These are phyloP conservation scores for Phytophthora boehmeriae DNA, from an alignment of 352 stramenopile genomes.

Conservation along the genomic window DNA sequence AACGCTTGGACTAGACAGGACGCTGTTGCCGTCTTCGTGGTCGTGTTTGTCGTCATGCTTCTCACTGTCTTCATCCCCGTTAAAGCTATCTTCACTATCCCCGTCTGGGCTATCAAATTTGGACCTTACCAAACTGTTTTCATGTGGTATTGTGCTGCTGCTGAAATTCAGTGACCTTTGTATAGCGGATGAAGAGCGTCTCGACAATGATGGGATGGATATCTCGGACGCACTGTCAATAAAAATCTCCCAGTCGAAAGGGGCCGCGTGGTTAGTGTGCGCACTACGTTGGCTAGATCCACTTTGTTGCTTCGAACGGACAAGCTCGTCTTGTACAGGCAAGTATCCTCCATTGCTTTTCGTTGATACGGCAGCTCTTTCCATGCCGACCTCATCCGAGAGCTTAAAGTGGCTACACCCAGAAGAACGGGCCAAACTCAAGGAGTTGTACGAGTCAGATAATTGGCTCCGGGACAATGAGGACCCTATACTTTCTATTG, in stretches of 20 bases:
- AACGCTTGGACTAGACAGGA: slow-evolving; percentile 1
- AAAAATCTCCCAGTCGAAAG: slow-evolving; percentile 72
- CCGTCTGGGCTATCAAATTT: slow-evolving; percentile 2
- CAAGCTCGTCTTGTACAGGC: neutral
- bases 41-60: neutral
- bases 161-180: slow-evolving; percentile 21
- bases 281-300: slow-evolving; percentile 14
- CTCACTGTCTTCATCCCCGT: neutral
- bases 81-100: slow-evolving; percentile 1
- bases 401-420: slow-evolving; percentile 21
- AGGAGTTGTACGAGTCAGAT: slow-evolving; percentile 39
- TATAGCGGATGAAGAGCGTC: slow-evolving; percentile 9
- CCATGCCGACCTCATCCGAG: slow-evolving; percentile 15
- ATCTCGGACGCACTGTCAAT: slow-evolving; percentile 58
- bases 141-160: slow-evolving; percentile 31
- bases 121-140: slow-evolving; percentile 15
- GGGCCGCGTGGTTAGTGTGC: slow-evolving; percentile 20
- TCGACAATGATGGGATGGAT: slow-evolving; percentile 26
- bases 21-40: neutral
- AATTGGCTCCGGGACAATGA: slow-evolving; percentile 69
- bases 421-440: slow-evolving; percentile 20
- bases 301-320: neutral
- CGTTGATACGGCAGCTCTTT: slow-evolving; percentile 11
- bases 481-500: slow-evolving; percentile 39
- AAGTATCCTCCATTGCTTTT: slow-evolving; percentile 1